Base-by-base conservation (phyloP, 495 filamentous ascomycete genomes). In the Hypoxylon trugodes region DNA sequence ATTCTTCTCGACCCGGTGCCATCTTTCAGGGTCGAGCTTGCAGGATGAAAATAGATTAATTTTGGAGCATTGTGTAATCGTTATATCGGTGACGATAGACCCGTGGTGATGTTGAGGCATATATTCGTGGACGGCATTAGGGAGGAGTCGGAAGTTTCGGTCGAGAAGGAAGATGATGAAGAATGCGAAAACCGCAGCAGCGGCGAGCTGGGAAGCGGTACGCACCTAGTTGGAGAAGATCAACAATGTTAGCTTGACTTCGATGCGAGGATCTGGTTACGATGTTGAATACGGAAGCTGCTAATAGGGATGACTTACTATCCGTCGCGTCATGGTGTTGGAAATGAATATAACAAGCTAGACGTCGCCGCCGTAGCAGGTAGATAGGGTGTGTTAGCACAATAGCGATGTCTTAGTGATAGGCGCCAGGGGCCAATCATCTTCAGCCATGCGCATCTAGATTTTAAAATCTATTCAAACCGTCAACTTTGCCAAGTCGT, bases 1-100 rank as follows among this genome's bases (percentile, higher is more conserved):
- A 70, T 98, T 93, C 78, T 98, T 98, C 53, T 96, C 90, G 59
- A 98, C 79, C 49, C 90, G 87, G 59, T 89, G 84, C 95, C 95
- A 98, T 54, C 80, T 70, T 37, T 83, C 76, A n/a, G 85, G 73
- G 72, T 93, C 87, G 52, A 96, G 84, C 61, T 85, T 87, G 81
- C 95, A 98, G 48, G 80, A 86, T 2, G 87, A 89, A 51, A 97
- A 87, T 33, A 88, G 71, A 72, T 93, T 93, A 57, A 94, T 49
- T 9, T 80, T 76, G 3, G 87, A 90, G 76, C 96, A 98, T 41
- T 82, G 87, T 5, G 82, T 84, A 55, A 97, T 80, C n/a, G 87
- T 90, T 64, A 98, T 85, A 79, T 98, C 95, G 66, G 92, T 96
- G 71, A 98, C 86, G 69, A 95, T 85, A 36, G 85, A 82, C 51